phyloP scores from a whole-genome alignment of 2,329 filamentous ascomycete species.

The Mariannaea sp. region DNA sequence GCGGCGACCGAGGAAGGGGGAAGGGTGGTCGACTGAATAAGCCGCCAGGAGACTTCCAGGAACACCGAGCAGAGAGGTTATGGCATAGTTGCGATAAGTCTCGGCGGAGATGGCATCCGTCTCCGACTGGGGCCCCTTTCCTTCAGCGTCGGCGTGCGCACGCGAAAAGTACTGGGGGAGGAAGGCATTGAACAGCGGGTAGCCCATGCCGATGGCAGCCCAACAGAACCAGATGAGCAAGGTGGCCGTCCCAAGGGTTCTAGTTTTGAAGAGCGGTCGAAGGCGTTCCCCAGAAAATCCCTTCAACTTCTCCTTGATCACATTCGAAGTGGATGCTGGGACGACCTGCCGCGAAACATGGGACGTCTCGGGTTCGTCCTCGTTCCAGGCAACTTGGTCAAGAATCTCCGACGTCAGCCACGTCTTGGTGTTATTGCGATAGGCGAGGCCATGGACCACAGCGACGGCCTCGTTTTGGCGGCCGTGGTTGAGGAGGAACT shows the following conservation, averaged over 20 bases:
- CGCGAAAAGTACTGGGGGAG: constrained; percentile 80
- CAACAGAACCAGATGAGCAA: constrained; percentile 76
- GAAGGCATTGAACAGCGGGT: constrained; percentile 88
- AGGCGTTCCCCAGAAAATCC: constrained; percentile 72
- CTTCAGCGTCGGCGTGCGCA: constrained; percentile 50
- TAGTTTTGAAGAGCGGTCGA: constrained; percentile 65
- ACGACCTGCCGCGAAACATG: constrained; percentile 21
- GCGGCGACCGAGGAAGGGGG: constrained; percentile 68
- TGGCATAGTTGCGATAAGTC: constrained; percentile 81
- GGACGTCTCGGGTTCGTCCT: constrained; percentile 39
- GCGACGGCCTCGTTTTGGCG: constrained; percentile 79
- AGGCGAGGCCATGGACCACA: constrained; percentile 78
- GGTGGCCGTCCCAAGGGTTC: constrained; percentile 57
- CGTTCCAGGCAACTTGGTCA: constrained; percentile 57
- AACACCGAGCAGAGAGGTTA: constrained; percentile 76
- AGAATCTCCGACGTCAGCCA: constrained; percentile 77
- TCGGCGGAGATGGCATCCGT: constrained; percentile 48
- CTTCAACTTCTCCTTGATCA: constrained; percentile 63
- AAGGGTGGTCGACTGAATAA: constrained; percentile 69
- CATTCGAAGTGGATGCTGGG: constrained; percentile 36
- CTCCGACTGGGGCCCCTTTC: constrained; percentile 37
- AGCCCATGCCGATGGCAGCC: constrained; percentile 83
- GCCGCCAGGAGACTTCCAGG: constrained; percentile 78
- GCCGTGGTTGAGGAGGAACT: constrained; percentile 77
- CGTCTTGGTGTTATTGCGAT: constrained; percentile 70